Evolutionary conservation across 1,284 basidiomycete species (phyloP), one percentile per base, ranked within the genome.

Genomic region (Moesziomyces aphidis): DNA sequence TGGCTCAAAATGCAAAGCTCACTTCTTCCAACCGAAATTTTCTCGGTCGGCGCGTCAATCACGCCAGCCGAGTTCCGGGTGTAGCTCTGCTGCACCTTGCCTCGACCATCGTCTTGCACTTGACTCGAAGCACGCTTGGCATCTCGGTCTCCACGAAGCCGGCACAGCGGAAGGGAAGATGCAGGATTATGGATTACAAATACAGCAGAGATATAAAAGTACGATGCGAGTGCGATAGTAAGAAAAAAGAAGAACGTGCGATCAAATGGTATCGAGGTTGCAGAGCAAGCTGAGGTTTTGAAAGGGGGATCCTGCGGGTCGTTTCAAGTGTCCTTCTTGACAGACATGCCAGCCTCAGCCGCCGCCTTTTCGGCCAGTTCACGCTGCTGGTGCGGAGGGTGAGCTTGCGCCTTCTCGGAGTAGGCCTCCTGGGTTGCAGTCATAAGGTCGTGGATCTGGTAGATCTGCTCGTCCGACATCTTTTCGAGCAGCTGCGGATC

Each of bases 381-480:
- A 8, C 71, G 36, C 42, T 73, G 54, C 42, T 66, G 53, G 3
- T 42, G 13, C 5, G 75, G 75, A 19, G 75, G 71, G 39, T 54
- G 47, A 15, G 60, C 55, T 53, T 75, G 76, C 1, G 79, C 79
- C 23, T 73, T 61, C 2, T 73, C 62, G 13, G 82, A 80, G 43
- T 80, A 83, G 1, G 75, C 68, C 50, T 80, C 76, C n/a, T 68
- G 55, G 0, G 81, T 73, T 0, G 78, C 80, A 1, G 65, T 72
- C 74, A 82, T 82, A 31, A 85, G 60, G 53, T 85, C 83, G 60
- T 83, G 81, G 23, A 85, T 71, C 67, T 85, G 84, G 42, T 83
- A 80, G n/a, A 85, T 76, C 76, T 85, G 84, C 65, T 85, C 83
- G 42, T 83, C 79, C 3, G 82, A 83, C 50, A 85, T 67, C 70